Conservation (phyloP, 805 yeast genomes). For the Candida quercuum region DNA sequence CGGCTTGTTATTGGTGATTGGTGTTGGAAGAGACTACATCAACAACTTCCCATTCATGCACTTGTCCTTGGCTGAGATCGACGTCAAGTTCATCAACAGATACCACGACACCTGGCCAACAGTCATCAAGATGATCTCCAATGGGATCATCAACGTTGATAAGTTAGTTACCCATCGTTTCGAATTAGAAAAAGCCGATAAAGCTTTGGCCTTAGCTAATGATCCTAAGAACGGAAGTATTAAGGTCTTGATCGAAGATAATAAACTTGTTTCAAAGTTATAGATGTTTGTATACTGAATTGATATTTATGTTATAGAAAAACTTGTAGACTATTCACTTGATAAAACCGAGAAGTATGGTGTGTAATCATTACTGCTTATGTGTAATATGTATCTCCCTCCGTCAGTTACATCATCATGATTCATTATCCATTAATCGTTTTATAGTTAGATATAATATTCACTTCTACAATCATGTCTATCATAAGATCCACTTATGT, state of each 20-base stretch:
- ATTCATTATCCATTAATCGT: too few relatives aligned
- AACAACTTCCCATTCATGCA: constrained; percentile 52
- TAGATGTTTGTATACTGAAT: background rate
- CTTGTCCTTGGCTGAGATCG: constrained; percentile 45
- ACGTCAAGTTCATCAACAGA: constrained; percentile 46
- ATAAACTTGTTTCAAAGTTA: constrained; percentile 9
- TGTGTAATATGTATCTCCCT: too few relatives aligned
- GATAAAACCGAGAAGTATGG: too few relatives aligned
- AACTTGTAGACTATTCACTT: too few relatives aligned
- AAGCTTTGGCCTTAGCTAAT: constrained; percentile 31
- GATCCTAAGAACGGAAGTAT: constrained; percentile 41
- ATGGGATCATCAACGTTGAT: constrained; percentile 38
- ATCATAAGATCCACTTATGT: too few relatives aligned
- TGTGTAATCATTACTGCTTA: too few relatives aligned
- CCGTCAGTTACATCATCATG: too few relatives aligned
- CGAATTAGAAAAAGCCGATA: constrained; percentile 39
- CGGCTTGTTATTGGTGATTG: constrained; percentile 43
- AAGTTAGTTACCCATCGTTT: constrained; percentile 45
- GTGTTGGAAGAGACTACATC: constrained; percentile 43
- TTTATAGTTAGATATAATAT: too few relatives aligned
- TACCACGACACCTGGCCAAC: constrained; percentile 55
- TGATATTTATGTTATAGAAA: too few relatives aligned
- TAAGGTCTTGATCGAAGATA: constrained; percentile 42
- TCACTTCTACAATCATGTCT: too few relatives aligned
- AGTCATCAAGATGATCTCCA: constrained; percentile 42